Base-by-base conservation (phyloP, 2,329 filamentous ascomycete species). In the Scedosporium minutisporum region DNA sequence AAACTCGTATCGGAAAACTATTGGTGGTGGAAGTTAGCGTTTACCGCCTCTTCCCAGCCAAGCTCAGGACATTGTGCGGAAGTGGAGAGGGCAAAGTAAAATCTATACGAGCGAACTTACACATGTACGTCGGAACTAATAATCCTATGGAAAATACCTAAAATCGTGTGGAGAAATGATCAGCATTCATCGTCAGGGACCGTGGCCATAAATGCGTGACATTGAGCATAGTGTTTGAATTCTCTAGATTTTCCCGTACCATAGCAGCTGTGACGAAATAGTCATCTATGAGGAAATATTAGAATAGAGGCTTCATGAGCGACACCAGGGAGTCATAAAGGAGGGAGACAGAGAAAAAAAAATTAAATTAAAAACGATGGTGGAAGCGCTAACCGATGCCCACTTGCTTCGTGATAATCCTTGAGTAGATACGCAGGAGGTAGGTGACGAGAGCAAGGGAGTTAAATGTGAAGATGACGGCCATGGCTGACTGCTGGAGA, bases 101-200 rank as follows among this genome's bases (percentile, higher is more conserved):
- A 4, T n/a, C 14, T 5, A 46, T 5, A 46, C 4, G 44, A 46
- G 18, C 14, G 21, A 53, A 33, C 57, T 58, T 58, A 58, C 57
- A 58, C 57, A 58, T 58, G 21, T 53, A 53, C 10, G 48, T 53
- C 6, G 48, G 48, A 21, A 53, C 48, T 25, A 53, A 21, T 21
- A 42, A 53, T 53, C 48, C 48, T 12, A 53, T 18, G 12, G 48
- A 53, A 21, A n/a, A 53, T 6, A 53, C 23, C 48, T 53, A 33
- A 25, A 18, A 46, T 25, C 2, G 18, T 9, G 12, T 16, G 4
- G 16, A n/a, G 42, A 46, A 53, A 53, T 53, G 18, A 14, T 53
- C 21, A 53, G 63, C 78, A 77, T 12, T 78, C 64, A 3, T 79
- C 71, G 23, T 78, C 69, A 0, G 77, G 78, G 14, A 33, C 29